Conservation (phyloP, 2,329 filamentous ascomycete species). For the Didymellaceae sp. region DNA sequence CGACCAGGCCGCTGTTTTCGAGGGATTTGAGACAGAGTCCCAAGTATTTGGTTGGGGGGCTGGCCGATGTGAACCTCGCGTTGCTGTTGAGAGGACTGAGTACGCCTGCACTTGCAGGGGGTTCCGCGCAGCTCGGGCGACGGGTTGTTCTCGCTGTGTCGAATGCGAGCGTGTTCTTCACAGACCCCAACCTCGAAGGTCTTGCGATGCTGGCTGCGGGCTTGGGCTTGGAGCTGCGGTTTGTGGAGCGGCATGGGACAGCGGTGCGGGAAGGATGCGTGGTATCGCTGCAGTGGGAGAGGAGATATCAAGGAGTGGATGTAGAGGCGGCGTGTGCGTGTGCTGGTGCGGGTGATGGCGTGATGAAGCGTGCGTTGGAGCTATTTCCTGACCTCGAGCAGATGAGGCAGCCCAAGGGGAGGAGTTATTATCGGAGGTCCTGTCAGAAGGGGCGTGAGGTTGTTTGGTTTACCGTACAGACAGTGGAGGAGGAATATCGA, state of each 20-base stretch:
- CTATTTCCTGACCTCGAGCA: not conserved
- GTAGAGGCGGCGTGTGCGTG: not conserved
- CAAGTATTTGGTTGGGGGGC: not conserved
- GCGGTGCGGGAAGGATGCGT: not conserved
- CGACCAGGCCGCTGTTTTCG: too few relatives aligned
- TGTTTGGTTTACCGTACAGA: constrained; percentile 1
- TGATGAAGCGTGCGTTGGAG: constrained; percentile 1
- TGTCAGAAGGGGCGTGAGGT: not conserved
- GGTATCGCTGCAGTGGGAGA: not conserved
- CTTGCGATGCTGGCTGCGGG: not conserved
- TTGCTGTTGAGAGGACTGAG: constrained; percentile 8
- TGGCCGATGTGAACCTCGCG: not conserved
- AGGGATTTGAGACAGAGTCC: not conserved
- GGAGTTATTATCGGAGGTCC: not conserved
- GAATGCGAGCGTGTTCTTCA: not conserved
- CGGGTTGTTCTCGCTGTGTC: constrained; percentile 1
- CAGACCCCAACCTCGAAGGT: not conserved
- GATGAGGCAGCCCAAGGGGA: not conserved
- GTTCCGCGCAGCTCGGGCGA: not conserved
- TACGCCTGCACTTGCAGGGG: not conserved
- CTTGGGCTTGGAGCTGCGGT: not conserved
- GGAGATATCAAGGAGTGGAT: not conserved
- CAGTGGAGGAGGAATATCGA: constrained; percentile 4
- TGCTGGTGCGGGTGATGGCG: not conserved
- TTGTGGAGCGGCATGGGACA: not conserved